phyloP scores from a whole-genome alignment of 768 basidiomycete genomes.

The Phlegmacium glaucopus region DNA sequence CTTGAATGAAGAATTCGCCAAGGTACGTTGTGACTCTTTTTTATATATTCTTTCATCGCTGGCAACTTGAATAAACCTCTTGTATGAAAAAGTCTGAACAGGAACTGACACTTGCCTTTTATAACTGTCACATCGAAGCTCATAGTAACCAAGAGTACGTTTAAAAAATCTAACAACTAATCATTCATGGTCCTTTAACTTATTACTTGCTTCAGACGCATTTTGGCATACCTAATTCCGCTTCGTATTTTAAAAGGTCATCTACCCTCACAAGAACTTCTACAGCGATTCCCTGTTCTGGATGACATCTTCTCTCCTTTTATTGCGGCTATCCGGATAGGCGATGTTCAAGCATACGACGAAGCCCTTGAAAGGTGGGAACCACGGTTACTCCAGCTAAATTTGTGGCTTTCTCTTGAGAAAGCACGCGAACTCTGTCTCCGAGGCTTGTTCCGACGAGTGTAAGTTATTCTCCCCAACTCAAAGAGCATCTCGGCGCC shows the following conservation, averaged over 20 bases:
- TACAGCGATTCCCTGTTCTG: slow-evolving; percentile 71
- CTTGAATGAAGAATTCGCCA: slow-evolving; percentile 86
- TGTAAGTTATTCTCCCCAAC: slow-evolving; percentile 49
- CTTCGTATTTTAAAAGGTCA: slow-evolving; percentile 85
- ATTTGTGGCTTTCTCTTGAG: slow-evolving; percentile 84
- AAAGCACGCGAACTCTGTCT: slow-evolving; percentile 85
- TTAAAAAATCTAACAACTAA: neutral
- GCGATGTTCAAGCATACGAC: slow-evolving; percentile 83
- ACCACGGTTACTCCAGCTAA: slow-evolving; percentile 75
- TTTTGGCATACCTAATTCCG: slow-evolving; percentile 87
- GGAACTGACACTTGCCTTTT: slow-evolving; percentile 83
- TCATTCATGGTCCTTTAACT: neutral
- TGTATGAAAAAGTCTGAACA: slow-evolving; percentile 57
- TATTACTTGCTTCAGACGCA: slow-evolving; percentile 55
- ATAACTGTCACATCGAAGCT: slow-evolving; percentile 70
- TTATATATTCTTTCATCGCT: too few species aligned
- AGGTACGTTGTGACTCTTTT: slow-evolving; percentile 50
- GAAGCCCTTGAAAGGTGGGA: slow-evolving; percentile 69
- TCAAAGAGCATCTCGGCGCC: neutral
- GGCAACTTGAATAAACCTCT: neutral
- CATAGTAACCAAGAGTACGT: slow-evolving; percentile 81
- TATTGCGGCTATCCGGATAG: slow-evolving; percentile 68
- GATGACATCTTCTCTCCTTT: slow-evolving; percentile 78
- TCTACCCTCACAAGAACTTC: slow-evolving; percentile 70
- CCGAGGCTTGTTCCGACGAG: slow-evolving; percentile 73